Evolutionary conservation across 345 rosid genomes (phyloP).

Genomic region (Lepidium sativum): DNA sequence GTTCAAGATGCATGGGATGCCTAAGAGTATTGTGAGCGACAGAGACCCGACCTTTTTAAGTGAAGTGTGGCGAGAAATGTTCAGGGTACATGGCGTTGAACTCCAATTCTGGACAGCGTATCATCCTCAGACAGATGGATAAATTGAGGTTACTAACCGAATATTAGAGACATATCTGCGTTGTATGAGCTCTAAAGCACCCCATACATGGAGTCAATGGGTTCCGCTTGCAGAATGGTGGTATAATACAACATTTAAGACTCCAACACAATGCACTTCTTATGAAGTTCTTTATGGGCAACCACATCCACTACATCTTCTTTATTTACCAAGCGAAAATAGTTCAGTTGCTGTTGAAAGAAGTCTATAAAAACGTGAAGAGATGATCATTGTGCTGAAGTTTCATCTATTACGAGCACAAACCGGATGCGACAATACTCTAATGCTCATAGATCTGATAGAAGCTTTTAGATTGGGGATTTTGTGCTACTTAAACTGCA

Average conservation of each 20-base stretch:
- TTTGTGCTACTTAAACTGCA: not conserved
- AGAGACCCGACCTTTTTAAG: not conserved
- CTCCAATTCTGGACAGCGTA: too few relatives aligned
- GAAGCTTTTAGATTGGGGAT: accelerated
- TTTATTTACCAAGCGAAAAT: not conserved
- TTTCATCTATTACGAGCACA: not conserved
- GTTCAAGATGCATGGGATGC: not conserved
- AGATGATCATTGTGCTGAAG: not conserved
- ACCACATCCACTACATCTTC: too few relatives aligned
- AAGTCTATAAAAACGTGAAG: not conserved
- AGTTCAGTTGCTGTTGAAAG: not conserved
- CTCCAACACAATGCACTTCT: too few relatives aligned
- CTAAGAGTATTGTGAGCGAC: not conserved
- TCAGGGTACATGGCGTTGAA: not conserved
- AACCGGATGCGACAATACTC: not conserved
- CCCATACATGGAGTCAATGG: too few relatives aligned
- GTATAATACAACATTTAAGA: too few relatives aligned
- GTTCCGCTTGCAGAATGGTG: too few relatives aligned
- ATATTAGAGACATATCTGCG: too few relatives aligned
- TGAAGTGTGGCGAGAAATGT: not conserved
- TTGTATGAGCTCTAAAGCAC: too few relatives aligned
- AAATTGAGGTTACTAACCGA: too few relatives aligned
- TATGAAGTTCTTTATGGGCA: too few relatives aligned
- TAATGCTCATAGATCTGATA: not conserved
- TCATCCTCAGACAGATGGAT: too few relatives aligned